Conservation (phyloP, 345 rosid genomes). For the Bretschneidera sinensis region DNA sequence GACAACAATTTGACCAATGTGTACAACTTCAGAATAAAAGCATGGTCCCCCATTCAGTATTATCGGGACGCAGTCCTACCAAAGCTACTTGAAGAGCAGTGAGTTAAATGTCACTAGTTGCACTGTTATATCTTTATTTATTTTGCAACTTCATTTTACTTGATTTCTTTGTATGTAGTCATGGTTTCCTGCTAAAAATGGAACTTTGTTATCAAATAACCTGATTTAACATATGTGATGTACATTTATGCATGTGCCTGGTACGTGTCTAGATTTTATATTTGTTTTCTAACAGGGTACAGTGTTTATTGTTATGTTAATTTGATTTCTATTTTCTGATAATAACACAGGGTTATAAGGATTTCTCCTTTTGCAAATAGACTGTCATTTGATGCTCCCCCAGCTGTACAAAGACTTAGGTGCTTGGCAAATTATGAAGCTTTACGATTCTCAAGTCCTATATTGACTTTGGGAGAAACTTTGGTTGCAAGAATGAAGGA, state of each 20-base stretch:
- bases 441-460: conserved; percentile 67
- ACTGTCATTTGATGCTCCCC: conserved; percentile 92
- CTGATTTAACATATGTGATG: neutral
- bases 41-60: conserved; percentile 88
- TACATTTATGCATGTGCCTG: neutral
- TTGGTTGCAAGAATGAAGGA: conserved; percentile 96
- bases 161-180: neutral
- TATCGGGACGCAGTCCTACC: conserved; percentile 86
- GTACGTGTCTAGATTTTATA: neutral
- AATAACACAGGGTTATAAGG: conserved; percentile 73
- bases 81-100: conserved; percentile 90
- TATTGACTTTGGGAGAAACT: conserved; percentile 68
- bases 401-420: conserved; percentile 84
- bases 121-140: neutral
- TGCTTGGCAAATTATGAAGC: conserved; percentile 96
- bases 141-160: conserved; percentile 1
- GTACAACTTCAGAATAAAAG: conserved; percentile 95
- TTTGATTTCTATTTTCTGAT: conserved; percentile 10
- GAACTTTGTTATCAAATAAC: neutral
- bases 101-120: conserved; percentile 35
- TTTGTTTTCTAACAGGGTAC: neutral
- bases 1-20: conserved; percentile 83
- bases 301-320: conserved; percentile 11
- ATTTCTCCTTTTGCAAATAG: conserved; percentile 99
- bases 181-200: neutral